A percentile compares a stretch with the other conserved stretches of the same genome.
Evolutionary conservation across 164 flowering plant genomes (phyloP).

Genomic region (Vitis riparia): DNA sequence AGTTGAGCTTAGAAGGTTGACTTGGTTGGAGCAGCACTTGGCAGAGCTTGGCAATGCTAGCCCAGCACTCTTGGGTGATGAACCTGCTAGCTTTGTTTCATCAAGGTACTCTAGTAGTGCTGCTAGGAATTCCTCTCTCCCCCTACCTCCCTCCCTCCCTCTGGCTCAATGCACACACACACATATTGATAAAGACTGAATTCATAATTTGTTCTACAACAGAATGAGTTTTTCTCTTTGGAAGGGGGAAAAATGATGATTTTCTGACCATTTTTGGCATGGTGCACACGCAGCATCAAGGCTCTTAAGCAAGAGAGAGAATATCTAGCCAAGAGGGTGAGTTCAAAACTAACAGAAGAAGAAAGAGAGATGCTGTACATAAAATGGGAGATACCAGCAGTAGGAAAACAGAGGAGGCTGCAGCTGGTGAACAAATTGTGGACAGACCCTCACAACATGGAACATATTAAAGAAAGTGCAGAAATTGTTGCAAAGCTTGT

Average conservation of each 20-base stretch:
- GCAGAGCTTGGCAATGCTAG: conserved; percentile 85
- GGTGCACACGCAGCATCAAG: conserved; percentile 48
- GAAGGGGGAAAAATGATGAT: neutral
- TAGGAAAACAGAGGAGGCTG: conserved; percentile 71
- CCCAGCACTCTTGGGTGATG: conserved; percentile 84
- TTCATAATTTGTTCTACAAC: too few relatives aligned
- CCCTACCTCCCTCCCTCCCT: neutral
- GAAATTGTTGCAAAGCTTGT: conserved; percentile 78
- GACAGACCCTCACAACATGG: conserved; percentile 77
- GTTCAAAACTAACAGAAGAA: conserved; percentile 51
- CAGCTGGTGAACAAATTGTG: conserved; percentile 74
- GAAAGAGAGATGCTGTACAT: conserved; percentile 67
- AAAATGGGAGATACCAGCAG: conserved; percentile 81
- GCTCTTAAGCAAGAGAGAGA: conserved; percentile 87
- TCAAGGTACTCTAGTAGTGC: conserved; percentile 46
- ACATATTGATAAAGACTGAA: too few relatives aligned
- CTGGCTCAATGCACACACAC: too few relatives aligned
- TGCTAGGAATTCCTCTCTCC: neutral
- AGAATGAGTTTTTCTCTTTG: too few relatives aligned
- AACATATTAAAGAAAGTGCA: conserved; percentile 73
- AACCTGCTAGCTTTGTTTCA: conserved; percentile 70
- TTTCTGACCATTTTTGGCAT: neutral
- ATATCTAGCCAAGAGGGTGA: conserved; percentile 67
- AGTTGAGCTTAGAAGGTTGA: conserved; percentile 75
- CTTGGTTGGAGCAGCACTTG: conserved; percentile 82